These are phyloP conservation scores for Solanum rostratum DNA, from an alignment of 257 asterid genomes.

Conservation along the genomic window DNA sequence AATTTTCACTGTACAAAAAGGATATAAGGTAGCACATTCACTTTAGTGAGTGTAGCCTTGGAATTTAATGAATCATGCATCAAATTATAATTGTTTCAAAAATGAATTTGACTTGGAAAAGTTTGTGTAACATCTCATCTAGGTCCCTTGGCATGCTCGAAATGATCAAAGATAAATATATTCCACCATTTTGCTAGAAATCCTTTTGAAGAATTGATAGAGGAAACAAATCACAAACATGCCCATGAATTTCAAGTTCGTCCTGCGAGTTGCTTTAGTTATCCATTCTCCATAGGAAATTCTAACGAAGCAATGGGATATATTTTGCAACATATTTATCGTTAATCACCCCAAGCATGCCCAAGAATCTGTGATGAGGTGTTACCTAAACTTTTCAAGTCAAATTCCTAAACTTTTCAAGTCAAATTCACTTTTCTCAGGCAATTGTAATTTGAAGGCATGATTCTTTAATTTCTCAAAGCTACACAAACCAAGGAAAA, in stretches of 20 bases:
- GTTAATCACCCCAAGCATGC: background rate
- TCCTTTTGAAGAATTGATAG: background rate
- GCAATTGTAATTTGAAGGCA: background rate
- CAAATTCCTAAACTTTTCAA: background rate
- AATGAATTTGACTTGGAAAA: background rate
- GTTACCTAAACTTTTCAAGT: no score
- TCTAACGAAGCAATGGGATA: conserved; percentile 34
- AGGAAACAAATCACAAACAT: background rate
- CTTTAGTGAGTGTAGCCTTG: background rate
- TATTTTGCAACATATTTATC: conserved; percentile 25
- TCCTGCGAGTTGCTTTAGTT: background rate
- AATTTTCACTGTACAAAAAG: background rate
- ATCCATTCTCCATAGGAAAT: conserved; percentile 17
- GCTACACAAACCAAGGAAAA: background rate
- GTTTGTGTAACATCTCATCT: background rate
- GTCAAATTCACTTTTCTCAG: background rate
- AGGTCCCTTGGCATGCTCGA: background rate
- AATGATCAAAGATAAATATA: background rate
- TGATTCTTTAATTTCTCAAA: background rate
- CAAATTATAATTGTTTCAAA: background rate
- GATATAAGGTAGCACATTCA: background rate
- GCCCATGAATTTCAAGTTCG: background rate
- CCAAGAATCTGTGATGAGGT: background rate
- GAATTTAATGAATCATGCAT: background rate
- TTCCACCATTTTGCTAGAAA: background rate